These are phyloP conservation scores for Torrubiella hemipterigena DNA, from an alignment of 2,329 filamentous ascomycete genomes.

Conservation along the genomic window DNA sequence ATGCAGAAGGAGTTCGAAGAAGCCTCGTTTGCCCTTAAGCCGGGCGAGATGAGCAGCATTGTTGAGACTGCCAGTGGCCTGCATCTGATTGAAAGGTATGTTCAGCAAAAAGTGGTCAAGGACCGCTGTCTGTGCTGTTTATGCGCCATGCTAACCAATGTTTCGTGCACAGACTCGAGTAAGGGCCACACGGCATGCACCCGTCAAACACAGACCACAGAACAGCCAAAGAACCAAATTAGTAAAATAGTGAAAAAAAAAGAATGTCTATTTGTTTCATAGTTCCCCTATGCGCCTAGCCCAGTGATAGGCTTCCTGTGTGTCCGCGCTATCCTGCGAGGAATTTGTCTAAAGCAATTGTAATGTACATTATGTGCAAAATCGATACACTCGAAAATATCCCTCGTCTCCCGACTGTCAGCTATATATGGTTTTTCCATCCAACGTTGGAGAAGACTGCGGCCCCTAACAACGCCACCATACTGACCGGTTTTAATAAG, in stretches of 20 bases:
- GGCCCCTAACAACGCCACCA: too few species aligned
- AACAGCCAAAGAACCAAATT: conserved; percentile 1
- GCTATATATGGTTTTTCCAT: too few species aligned
- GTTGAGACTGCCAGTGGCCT: conserved; percentile 89
- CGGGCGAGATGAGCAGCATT: conserved; percentile 74
- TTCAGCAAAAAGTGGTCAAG: too few species aligned
- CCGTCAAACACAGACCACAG: neutral
- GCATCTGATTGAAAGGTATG: conserved; percentile 88
- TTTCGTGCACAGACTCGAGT: conserved; percentile 4
- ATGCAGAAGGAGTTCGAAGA: conserved; percentile 99
- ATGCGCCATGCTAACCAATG: conserved; percentile 7
- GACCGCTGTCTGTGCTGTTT: too few species aligned
- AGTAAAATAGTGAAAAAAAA: neutral
- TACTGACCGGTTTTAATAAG: too few species aligned
- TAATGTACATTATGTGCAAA: neutral
- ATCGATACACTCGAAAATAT: too few species aligned
- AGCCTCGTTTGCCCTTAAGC: conserved; percentile 79
- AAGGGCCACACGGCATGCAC: too few species aligned
- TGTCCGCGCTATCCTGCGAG: too few species aligned
- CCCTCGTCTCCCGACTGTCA: too few species aligned
- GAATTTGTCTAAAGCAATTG: too few species aligned
- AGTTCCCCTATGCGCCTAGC: neutral
- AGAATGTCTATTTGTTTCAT: neutral
- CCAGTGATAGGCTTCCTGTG: neutral
- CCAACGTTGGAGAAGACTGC: too few species aligned